Evolutionary conservation across 208 protist genomes (phyloP).

Genomic region (Wallacemonas sp.): DNA sequence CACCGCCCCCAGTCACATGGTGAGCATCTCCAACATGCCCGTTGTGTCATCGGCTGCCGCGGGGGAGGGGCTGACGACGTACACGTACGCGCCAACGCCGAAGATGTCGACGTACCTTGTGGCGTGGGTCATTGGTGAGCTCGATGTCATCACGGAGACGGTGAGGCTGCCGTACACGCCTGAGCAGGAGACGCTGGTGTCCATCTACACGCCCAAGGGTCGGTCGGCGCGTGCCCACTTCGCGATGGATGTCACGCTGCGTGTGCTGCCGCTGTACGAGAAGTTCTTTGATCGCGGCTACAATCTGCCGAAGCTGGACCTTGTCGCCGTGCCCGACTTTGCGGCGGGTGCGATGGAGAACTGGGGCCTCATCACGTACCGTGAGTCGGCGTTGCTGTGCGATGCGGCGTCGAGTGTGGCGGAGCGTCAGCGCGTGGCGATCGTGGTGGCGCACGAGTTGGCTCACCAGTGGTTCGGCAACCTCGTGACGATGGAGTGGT

Average conservation of each 20-base stretch:
- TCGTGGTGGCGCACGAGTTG: constrained; percentile 92
- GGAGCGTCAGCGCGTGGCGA: constrained; percentile 61
- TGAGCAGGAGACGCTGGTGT: constrained; percentile 31
- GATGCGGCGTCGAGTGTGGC: constrained; percentile 37
- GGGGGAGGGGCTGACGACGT: constrained; percentile 20
- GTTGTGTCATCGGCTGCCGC: not conserved
- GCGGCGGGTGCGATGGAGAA: constrained; percentile 97
- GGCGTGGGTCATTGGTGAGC: constrained; percentile 90
- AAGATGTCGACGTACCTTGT: constrained; percentile 97
- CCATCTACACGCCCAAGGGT: constrained; percentile 49
- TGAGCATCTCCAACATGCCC: constrained; percentile 91
- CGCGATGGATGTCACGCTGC: constrained; percentile 62
- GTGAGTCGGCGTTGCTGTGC: constrained; percentile 83
- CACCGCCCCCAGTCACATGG: constrained; percentile 55
- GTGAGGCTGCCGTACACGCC: constrained; percentile 17
- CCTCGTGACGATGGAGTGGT: constrained; percentile 97
- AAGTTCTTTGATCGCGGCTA: constrained; percentile 86
- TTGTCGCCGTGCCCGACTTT: constrained; percentile 95
- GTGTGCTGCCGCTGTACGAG: constrained; percentile 77
- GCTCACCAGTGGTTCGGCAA: constrained; percentile 98
- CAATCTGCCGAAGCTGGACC: constrained; percentile 94
- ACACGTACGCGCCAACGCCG: constrained; percentile 77
- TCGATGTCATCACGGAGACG: constrained; percentile 47
- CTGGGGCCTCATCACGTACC: constrained; percentile 96
- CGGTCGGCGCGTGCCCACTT: constrained; percentile 54